These are phyloP conservation scores for Wallacemonas collosoma DNA, from an alignment of 208 protist species.

Conservation along the genomic window DNA sequence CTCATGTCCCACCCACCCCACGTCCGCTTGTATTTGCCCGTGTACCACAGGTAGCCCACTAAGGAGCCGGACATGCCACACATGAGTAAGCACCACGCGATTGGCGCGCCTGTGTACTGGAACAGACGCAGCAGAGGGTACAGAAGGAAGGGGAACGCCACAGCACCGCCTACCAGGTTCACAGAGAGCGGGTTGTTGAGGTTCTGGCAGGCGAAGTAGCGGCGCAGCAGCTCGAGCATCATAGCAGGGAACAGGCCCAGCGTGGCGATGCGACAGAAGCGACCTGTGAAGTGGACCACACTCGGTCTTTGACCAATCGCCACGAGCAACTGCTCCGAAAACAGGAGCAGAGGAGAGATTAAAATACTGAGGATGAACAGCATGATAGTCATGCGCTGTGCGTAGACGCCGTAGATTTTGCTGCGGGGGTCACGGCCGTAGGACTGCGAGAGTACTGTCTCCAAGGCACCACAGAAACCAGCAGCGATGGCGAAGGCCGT, in stretches of 20 bases:
- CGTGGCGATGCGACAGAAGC: conserved; percentile 60
- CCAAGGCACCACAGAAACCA: conserved; percentile 71
- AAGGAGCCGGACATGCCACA: conserved; percentile 49
- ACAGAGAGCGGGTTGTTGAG: conserved; percentile 66
- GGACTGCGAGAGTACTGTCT: conserved; percentile 77
- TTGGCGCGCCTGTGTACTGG: conserved; percentile 51
- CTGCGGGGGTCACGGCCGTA: conserved; percentile 71
- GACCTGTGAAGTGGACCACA: conserved; percentile 53
- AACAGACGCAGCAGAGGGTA: conserved; percentile 49
- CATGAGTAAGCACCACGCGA: conserved; percentile 74
- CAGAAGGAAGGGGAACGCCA: conserved; percentile 56
- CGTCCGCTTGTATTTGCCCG: conserved; percentile 65
- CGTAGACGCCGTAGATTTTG: conserved; percentile 77
- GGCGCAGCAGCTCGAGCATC: conserved; percentile 77
- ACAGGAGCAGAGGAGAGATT: conserved; percentile 54
- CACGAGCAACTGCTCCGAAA: conserved; percentile 55
- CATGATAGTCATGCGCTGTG: conserved; percentile 75
- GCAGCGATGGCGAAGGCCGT: conserved; percentile 66
- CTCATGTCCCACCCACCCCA: conserved; percentile 68
- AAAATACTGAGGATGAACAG: conserved; percentile 55
- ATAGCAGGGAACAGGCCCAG: conserved; percentile 70
- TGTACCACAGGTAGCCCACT: conserved; percentile 56
- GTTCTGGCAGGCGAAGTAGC: conserved; percentile 83
- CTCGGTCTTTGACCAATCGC: conserved; percentile 49
- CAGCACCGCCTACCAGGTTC: conserved; percentile 52